Conservation (phyloP, 306 rosid genomes). For the Gastrolobium villosum region DNA sequence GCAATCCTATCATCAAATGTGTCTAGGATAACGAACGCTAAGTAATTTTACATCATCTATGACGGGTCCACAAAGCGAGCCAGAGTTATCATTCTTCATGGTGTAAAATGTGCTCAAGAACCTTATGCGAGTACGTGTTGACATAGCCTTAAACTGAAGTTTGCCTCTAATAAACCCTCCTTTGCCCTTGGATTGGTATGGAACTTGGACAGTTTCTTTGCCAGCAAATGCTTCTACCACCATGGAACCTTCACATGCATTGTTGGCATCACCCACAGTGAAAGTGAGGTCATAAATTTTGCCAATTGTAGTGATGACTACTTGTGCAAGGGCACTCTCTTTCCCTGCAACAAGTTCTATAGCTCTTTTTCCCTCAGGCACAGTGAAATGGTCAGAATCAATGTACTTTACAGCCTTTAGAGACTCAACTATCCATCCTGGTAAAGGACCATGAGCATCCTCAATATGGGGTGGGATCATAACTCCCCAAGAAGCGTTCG, state of each 20-base stretch:
- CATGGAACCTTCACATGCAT: conserved; percentile 72
- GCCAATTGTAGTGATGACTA: conserved; percentile 57
- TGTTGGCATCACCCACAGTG: conserved; percentile 77
- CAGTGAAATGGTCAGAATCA: conserved; percentile 69
- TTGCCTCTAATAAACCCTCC: conserved; percentile 67
- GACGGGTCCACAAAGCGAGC: conserved; percentile 84
- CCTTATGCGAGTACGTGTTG: conserved; percentile 62
- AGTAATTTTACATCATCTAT: conserved; percentile 79
- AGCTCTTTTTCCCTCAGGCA: conserved; percentile 77
- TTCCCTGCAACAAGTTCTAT: conserved; percentile 84
- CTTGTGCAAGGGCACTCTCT: conserved; percentile 82
- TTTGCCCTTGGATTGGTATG: conserved; percentile 67
- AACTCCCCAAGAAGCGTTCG: conserved; percentile 70
- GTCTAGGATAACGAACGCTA: conserved; percentile 58
- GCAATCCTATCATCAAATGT: conserved; percentile 29
- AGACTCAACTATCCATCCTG: conserved; percentile 90
- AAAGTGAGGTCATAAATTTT: conserved; percentile 70
- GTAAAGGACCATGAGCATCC: conserved; percentile 74
- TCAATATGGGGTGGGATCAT: conserved; percentile 79
- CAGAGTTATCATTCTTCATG: conserved; percentile 72
- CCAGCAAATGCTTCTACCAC: conserved; percentile 76
- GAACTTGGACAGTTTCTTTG: conserved; percentile 54
- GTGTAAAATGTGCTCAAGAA: conserved; percentile 74
- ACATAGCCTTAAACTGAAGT: conserved; percentile 65
- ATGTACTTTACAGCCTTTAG: conserved; percentile 89